phyloP scores from a whole-genome alignment of 805 yeast genomes.

The Starmerella scarabaei region DNA sequence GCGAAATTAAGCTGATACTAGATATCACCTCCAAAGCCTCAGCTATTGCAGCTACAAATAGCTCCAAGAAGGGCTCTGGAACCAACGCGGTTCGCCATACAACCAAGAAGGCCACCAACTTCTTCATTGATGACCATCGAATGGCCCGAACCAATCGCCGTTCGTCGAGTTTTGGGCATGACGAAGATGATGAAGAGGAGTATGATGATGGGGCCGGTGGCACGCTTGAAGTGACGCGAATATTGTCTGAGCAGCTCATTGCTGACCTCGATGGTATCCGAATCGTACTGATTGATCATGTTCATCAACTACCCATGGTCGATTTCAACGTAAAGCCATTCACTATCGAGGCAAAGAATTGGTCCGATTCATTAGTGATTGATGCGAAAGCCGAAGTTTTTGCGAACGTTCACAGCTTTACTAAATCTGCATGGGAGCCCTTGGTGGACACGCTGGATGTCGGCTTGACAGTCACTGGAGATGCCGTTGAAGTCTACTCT shows the following conservation, averaged over 20 bases:
- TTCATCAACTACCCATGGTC: constrained; percentile 76
- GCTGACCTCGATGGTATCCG: constrained; percentile 65
- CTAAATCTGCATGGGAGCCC: constrained; percentile 93
- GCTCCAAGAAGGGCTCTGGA: not conserved
- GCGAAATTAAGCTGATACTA: constrained; percentile 75
- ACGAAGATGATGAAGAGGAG: not conserved
- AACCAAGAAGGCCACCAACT: constrained; percentile 9
- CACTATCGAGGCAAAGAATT: constrained; percentile 53
- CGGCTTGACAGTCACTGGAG: constrained; percentile 48
- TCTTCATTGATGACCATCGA: constrained; percentile 13
- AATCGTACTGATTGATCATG: constrained; percentile 75
- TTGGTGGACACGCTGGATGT: constrained; percentile 78
- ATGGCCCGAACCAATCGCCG: constrained; percentile 2
- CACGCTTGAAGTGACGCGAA: constrained; percentile 26
- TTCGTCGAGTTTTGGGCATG: not conserved
- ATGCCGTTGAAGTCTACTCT: constrained; percentile 57
- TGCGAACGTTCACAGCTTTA: constrained; percentile 71
- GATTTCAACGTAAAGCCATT: constrained; percentile 67
- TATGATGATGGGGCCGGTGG: not conserved
- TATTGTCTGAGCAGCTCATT: constrained; percentile 55
- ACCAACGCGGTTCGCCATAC: not conserved
- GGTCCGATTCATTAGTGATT: constrained; percentile 76
- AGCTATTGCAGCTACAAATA: constrained; percentile 21
- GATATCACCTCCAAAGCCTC: constrained; percentile 62
- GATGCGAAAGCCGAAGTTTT: constrained; percentile 50